Percentiles rank a stretch among this genome's conserved stretches.
These are phyloP conservation scores for Teunomyces aglyptinius DNA, from an alignment of 805 yeast genomes.

Conservation along the genomic window DNA sequence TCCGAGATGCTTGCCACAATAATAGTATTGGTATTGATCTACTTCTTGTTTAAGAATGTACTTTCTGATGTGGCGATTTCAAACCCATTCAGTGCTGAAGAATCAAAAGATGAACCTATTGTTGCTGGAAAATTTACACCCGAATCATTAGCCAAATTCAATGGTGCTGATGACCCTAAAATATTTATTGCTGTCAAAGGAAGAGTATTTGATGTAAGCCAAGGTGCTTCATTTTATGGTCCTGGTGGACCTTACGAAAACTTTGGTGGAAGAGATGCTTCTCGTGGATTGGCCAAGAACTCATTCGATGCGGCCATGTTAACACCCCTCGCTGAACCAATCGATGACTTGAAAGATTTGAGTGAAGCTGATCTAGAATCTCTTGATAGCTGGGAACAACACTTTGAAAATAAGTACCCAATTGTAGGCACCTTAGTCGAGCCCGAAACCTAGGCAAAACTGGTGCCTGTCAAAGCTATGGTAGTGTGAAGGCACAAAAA, in stretches of 20 bases:
- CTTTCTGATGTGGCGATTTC: slow-evolving; percentile 24
- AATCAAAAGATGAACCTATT: slow-evolving; percentile 26
- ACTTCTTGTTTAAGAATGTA: slow-evolving; percentile 30
- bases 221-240: slow-evolving; percentile 84
- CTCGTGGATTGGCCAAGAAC: slow-evolving; percentile 85
- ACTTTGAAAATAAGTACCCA: slow-evolving; percentile 78
- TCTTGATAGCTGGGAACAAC: slow-evolving; percentile 80
- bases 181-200: slow-evolving; percentile 88
- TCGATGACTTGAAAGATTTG: slow-evolving; percentile 69
- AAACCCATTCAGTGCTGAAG: slow-evolving; percentile 30
- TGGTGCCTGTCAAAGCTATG: background rate
- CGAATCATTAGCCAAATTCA: slow-evolving; percentile 63
- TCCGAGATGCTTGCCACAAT: slow-evolving; percentile 25
- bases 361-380: slow-evolving; percentile 59
- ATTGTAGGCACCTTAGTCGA: slow-evolving; percentile 67
- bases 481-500: slow-evolving; percentile 4
- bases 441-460: background rate
- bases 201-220: slow-evolving; percentile 77
- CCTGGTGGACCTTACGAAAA: slow-evolving; percentile 94
- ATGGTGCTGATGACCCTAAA: slow-evolving; percentile 76
- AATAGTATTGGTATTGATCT: slow-evolving; percentile 27
- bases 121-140: slow-evolving; percentile 69
- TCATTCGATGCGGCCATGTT: slow-evolving; percentile 72
- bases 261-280: slow-evolving; percentile 95
- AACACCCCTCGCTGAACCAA: slow-evolving; percentile 69